Conservation (phyloP, 176 grass and related monocot species). For the Eremochloa ophiuroides region DNA sequence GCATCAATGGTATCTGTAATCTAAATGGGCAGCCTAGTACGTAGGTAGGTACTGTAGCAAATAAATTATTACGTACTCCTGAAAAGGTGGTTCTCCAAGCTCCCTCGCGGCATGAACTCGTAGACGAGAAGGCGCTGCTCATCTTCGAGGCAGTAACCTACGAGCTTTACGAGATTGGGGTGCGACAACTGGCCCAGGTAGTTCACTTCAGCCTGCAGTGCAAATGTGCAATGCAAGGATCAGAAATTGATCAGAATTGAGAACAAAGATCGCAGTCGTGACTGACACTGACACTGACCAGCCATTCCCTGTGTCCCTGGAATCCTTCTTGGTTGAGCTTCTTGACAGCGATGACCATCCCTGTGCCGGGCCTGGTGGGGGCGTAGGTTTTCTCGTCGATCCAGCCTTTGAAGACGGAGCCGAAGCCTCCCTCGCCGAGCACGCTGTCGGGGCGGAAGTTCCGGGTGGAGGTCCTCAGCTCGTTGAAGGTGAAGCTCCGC, state of each 20-base stretch:
- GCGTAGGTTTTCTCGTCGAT: constrained; percentile 63
- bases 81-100: constrained; percentile 92
- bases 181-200: constrained; percentile 66
- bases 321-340: constrained; percentile 86
- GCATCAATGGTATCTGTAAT: no score
- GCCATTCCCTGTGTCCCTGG: constrained; percentile 85
- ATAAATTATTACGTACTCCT: no score
- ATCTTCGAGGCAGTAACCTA: constrained; percentile 77
- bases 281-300: no score
- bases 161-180: constrained; percentile 65
- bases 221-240: no score
- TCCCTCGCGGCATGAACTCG: constrained; percentile 81
- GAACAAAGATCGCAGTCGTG: no score
- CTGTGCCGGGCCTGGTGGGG: constrained; percentile 57
- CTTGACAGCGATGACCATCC: constrained; percentile 84
- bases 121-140: constrained; percentile 86
- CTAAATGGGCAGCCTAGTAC: no score
- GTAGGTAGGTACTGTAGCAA: no score
- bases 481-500: constrained; percentile 68
- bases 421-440: constrained; percentile 84
- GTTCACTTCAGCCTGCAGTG: constrained; percentile 80
- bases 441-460: constrained; percentile 83
- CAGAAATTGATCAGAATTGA: no score
- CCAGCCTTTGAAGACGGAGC: constrained; percentile 84
- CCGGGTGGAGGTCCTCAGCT: constrained; percentile 48